Evolutionary conservation across 2,329 filamentous ascomycete species (phyloP).

Genomic region (Botrytis galanthina): DNA sequence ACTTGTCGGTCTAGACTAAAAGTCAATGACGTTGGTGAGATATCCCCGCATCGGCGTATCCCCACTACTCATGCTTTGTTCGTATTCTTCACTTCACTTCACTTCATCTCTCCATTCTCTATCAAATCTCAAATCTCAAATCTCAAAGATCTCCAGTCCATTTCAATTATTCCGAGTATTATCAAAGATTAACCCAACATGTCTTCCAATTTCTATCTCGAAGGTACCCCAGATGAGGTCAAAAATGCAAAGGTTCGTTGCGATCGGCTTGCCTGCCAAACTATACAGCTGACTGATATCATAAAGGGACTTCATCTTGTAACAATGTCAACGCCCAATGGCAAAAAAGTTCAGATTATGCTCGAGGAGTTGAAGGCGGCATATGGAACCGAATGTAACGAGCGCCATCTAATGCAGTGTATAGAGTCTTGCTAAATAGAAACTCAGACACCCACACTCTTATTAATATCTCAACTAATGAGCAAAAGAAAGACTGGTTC

Average conservation of each 20-base stretch:
- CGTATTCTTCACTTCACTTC: background rate
- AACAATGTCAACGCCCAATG: constrained; percentile 51
- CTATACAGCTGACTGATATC: background rate
- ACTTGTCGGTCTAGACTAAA: background rate
- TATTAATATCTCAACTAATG: constrained; percentile 42
- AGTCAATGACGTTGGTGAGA: constrained; percentile 1
- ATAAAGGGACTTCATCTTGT: constrained; percentile 49
- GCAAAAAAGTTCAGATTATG: constrained; percentile 51
- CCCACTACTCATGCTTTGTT: background rate
- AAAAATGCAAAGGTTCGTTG: constrained; percentile 27
- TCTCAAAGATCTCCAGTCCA: background rate
- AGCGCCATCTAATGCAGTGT: constrained; percentile 16
- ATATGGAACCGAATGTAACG: constrained; percentile 50
- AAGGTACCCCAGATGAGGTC: constrained; percentile 24
- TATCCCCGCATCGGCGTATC: background rate
- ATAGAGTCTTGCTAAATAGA: background rate
- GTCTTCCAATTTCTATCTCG: constrained; percentile 22
- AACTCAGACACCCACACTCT: constrained; percentile 22
- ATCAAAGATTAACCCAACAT: background rate
- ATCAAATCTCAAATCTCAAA: too few species aligned
- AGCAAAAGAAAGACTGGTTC: constrained; percentile 57
- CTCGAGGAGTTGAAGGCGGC: constrained; percentile 53
- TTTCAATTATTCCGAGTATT: background rate
- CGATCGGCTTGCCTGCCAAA: background rate
- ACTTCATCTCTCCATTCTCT: background rate